Conservation (phyloP, 2,329 filamentous ascomycete species). For the Diaporthe ilicicola region DNA sequence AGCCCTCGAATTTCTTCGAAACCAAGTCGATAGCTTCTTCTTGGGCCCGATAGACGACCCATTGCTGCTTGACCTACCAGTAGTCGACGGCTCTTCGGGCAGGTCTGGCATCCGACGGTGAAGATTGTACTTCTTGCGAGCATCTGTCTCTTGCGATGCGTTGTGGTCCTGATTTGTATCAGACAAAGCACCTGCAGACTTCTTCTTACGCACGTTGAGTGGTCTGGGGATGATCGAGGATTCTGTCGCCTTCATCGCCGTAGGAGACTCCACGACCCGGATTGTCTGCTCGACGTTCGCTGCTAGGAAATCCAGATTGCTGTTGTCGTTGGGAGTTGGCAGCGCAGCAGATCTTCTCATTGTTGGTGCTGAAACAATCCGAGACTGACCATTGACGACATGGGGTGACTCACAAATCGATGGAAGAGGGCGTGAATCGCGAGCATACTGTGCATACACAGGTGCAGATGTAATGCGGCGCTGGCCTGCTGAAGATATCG, state of each 20-base stretch:
- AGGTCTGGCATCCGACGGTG: slow-evolving; percentile 26
- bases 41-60: slow-evolving; percentile 34
- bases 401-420: slow-evolving; percentile 55
- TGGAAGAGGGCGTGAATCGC: slow-evolving; percentile 52
- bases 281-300: slow-evolving; percentile 59
- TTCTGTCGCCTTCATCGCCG: slow-evolving; percentile 43
- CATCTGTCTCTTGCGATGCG: slow-evolving; percentile 29
- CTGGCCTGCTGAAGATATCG: slow-evolving; percentile 40
- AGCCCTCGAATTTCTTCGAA: slow-evolving; percentile 49
- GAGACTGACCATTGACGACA: slow-evolving; percentile 44
- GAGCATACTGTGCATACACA: slow-evolving; percentile 50
- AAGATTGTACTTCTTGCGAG: slow-evolving; percentile 40
- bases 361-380: slow-evolving; percentile 58
- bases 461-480: slow-evolving; percentile 62
- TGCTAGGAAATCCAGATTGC: slow-evolving; percentile 54
- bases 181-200: slow-evolving; percentile 31
- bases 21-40: slow-evolving; percentile 62
- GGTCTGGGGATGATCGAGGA: slow-evolving; percentile 47
- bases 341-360: slow-evolving; percentile 29
- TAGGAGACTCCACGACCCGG: slow-evolving; percentile 62
- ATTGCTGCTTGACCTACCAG: slow-evolving; percentile 33
- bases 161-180: not conserved
- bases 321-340: slow-evolving; percentile 42
- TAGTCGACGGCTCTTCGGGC: slow-evolving; percentile 35
- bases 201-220: slow-evolving; percentile 54